phyloP scores from a whole-genome alignment of 495 filamentous ascomycete species.

The Usnea hakonensis region DNA sequence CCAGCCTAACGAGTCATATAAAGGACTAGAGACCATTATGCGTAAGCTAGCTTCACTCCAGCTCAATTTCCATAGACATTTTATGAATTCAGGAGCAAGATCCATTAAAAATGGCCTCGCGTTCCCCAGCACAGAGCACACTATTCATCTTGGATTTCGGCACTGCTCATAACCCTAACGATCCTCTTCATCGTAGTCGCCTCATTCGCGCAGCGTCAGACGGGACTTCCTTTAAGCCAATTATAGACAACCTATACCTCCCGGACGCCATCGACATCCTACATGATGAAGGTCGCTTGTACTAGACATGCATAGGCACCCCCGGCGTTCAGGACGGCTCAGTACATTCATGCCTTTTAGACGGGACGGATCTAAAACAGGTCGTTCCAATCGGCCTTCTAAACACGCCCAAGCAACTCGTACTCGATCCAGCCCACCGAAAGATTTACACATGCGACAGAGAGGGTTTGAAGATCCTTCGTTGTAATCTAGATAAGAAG shows the following conservation, averaged over 20 bases:
- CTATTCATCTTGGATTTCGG: neutral
- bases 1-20: no score
- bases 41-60: no score
- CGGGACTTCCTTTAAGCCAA: neutral
- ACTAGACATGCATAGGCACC: neutral
- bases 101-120: neutral
- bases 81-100: no score
- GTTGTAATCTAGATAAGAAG: neutral
- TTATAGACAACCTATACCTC: neutral
- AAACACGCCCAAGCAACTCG: neutral
- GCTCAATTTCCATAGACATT: no score
- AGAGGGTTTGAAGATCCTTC: neutral
- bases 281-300: neutral
- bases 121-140: neutral
- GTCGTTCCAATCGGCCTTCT: neutral
- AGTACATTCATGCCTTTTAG: neutral
- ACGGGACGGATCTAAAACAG: neutral
- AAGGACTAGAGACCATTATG: no score
- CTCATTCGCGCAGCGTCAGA: neutral
- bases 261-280: neutral
- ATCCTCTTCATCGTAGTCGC: neutral
- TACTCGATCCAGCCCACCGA: neutral
- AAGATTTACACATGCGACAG: neutral
- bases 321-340: neutral
- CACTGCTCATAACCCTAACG: neutral